These are phyloP conservation scores for Leishmania arabica DNA, from an alignment of 208 protist genomes.

Conservation along the genomic window DNA sequence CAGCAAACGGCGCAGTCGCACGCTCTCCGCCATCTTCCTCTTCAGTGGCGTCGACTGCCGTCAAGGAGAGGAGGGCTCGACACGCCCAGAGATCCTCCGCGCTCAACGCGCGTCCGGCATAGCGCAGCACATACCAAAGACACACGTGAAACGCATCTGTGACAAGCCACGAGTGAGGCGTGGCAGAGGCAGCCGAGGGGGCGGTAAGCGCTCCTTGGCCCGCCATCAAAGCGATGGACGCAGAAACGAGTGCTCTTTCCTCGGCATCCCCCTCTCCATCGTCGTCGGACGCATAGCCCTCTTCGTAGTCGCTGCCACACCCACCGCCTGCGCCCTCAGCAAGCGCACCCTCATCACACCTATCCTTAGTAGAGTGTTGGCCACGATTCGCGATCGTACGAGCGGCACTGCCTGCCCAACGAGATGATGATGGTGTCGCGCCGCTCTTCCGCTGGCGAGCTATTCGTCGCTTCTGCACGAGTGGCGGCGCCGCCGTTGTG, in stretches of 20 bases:
- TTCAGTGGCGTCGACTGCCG: background rate
- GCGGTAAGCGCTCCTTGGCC: background rate
- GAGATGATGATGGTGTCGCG: background rate
- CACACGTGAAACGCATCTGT: conserved; percentile 58
- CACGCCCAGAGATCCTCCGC: conserved; percentile 36
- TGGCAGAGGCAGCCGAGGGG: conserved; percentile 4
- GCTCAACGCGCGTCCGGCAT: conserved; percentile 36
- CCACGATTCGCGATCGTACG: background rate
- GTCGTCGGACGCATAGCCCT: background rate
- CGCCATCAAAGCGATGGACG: background rate
- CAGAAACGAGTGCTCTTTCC: conserved; percentile 21
- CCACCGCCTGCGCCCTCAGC: no score
- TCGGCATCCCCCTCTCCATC: conserved; percentile 23
- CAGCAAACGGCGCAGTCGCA: background rate
- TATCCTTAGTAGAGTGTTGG: background rate
- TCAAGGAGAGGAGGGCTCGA: conserved; percentile 27
- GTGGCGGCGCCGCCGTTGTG: background rate
- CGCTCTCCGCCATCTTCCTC: background rate
- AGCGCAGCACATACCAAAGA: conserved; percentile 55
- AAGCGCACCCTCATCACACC: background rate
- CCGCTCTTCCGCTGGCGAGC: background rate
- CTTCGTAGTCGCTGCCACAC: background rate
- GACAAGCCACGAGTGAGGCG: conserved; percentile 33
- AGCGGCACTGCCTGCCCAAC: background rate
- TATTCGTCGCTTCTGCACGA: background rate